Evolutionary conservation across 192 early-diverging fungal species (phyloP), one percentile per base, ranked within the genome.

Genomic region (Pecoramyces ruminantium): DNA sequence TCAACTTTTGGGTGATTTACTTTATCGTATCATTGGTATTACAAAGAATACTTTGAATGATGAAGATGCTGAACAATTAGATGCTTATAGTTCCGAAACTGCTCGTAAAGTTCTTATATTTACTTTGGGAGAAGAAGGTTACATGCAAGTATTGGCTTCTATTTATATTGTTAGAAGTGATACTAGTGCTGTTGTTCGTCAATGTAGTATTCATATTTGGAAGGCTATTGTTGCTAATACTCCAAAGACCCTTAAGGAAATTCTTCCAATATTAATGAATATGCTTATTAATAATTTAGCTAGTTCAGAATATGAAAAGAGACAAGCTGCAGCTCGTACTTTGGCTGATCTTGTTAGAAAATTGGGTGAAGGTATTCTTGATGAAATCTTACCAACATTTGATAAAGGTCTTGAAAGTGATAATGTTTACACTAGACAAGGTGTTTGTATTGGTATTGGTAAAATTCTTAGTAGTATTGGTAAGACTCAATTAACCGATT

Each of bases 201-300:
- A 97, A 84, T 87, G 93, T 79, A 87, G 95, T 77, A 86, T 97
- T 77, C 87, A 90, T 77, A 96, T 99, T 30, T 99, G 98, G 98
- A 98, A 98, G 89, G 88, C 90, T 79, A 89, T 99, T 81, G 96
- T 98, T 25, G 88, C 86, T 84, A 98, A 99, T 86, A 99, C 97
- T 80, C 98, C 98, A 80, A 92, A 96, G 78, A 97, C 96, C 12
- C 88, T 98, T 82, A 96, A 96, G 89, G 96, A 98, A 83, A 97
- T 97, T 80, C 83, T 99, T 84, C 89, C 94, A 25, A 84, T 91
- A 11, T 92, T 98, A 86, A 98, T 99, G 96, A 87, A 91, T 28
- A 93, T 97, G 84, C 90, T 99, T 29, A 92, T 98, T 58, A 89
- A 86, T 18, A 92, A 89, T 51, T 88, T 99, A 78, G 92, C 95